Conservation (phyloP, 2,329 filamentous ascomycete genomes). For the Aureobasidium pullulans region DNA sequence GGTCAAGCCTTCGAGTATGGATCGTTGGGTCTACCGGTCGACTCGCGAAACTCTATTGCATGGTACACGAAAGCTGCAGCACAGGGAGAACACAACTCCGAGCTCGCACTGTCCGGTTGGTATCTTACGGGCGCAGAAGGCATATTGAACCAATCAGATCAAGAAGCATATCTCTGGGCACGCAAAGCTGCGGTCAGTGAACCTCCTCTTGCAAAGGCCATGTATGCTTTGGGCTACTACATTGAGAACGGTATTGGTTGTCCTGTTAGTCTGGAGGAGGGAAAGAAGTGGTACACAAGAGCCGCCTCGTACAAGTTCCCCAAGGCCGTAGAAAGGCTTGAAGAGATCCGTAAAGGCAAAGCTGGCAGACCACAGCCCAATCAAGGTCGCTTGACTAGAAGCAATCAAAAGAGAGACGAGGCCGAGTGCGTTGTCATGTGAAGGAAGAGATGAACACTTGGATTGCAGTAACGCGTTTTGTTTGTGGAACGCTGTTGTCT, state of each 20-base stretch:
- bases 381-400: slow-evolving; percentile 72
- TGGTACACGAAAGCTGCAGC: slow-evolving; percentile 91
- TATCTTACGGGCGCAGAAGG: slow-evolving; percentile 87
- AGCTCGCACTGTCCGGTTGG: slow-evolving; percentile 50
- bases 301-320: slow-evolving; percentile 96
- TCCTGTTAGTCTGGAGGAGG: slow-evolving; percentile 80
- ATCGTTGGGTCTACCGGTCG: slow-evolving; percentile 70
- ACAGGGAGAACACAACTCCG: slow-evolving; percentile 89
- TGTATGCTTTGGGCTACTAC: slow-evolving; percentile 98
- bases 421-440: slow-evolving; percentile 85
- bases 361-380: slow-evolving; percentile 44
- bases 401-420: slow-evolving; percentile 76
- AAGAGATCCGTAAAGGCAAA: slow-evolving; percentile 69
- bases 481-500: background rate
- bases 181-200: slow-evolving; percentile 84
- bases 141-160: slow-evolving; percentile 84
- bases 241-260: slow-evolving; percentile 92
- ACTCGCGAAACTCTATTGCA: slow-evolving; percentile 76
- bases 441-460: slow-evolving; percentile 17
- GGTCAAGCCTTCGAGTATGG: slow-evolving; percentile 89
- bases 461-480: background rate
- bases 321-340: slow-evolving; percentile 84
- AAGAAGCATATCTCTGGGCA: slow-evolving; percentile 95
- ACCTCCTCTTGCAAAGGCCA: slow-evolving; percentile 69
- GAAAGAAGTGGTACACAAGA: slow-evolving; percentile 96